phyloP scores from a whole-genome alignment of 163 green algal genomes.

The Scenedesmus sp. region DNA sequence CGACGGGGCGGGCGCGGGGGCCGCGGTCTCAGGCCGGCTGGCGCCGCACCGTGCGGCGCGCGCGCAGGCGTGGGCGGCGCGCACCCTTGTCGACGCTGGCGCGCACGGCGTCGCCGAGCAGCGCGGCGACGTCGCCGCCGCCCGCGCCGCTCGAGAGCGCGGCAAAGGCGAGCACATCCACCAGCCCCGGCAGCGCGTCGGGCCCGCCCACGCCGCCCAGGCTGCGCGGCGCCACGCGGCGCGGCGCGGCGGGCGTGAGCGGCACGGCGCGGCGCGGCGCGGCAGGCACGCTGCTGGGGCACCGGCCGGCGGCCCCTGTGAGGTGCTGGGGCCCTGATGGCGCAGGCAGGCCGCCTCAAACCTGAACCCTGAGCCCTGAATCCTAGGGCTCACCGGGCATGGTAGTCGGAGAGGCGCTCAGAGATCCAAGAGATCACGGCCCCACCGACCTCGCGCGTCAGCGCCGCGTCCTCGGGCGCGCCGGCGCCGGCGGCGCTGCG shows the following conservation, averaged over 20 bases:
- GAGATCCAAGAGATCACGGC: constrained; percentile 39
- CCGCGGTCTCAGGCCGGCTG: no score
- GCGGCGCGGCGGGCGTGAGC: no score
- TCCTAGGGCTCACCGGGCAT: not conserved
- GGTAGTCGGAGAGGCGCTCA: constrained; percentile 43
- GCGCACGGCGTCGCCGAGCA: constrained; percentile 31
- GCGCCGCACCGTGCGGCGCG: not conserved
- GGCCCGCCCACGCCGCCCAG: constrained; percentile 21
- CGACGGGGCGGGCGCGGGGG: no score
- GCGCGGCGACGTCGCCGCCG: constrained; percentile 11
- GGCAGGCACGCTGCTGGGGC: no score
- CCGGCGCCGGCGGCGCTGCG: not conserved
- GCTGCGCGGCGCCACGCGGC: no score
- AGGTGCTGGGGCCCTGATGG: no score
- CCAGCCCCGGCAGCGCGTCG: constrained; percentile 6
- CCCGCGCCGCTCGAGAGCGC: not conserved
- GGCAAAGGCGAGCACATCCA: constrained; percentile 42
- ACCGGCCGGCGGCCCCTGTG: no score
- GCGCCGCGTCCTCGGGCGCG: constrained; percentile 24
- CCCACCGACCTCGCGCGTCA: constrained; percentile 10
- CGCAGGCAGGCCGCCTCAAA: no score
- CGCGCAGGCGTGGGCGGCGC: not conserved
- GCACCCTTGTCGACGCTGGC: constrained; percentile 36
- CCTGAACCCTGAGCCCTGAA: no score
- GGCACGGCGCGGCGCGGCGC: no score